These are phyloP conservation scores for Citrus trifoliata DNA, from an alignment of 345 rosid genomes.

Conservation along the genomic window DNA sequence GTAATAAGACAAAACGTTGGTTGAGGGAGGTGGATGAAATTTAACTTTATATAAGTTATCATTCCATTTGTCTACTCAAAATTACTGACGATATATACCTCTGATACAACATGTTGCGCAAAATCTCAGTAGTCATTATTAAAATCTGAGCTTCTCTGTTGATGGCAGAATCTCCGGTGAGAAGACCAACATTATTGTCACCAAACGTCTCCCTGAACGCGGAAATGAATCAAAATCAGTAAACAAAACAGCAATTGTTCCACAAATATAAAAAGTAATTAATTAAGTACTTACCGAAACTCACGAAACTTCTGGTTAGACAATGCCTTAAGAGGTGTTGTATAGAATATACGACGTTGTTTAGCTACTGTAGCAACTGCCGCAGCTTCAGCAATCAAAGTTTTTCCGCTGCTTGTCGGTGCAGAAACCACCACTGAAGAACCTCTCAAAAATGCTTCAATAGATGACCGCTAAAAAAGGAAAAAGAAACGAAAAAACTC, in stretches of 20 bases:
- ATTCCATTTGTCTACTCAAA: not conserved
- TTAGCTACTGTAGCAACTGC: constrained; percentile 85
- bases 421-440: constrained; percentile 96
- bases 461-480: constrained; percentile 59
- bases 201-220: constrained; percentile 78
- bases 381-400: constrained; percentile 95
- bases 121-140: constrained; percentile 93
- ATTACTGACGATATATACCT: constrained; percentile 41
- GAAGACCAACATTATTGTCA: constrained; percentile 82
- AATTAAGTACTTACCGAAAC: constrained; percentile 50
- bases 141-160: constrained; percentile 85
- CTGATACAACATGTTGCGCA: constrained; percentile 93
- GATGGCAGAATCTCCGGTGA: constrained; percentile 85
- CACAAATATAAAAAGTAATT: not conserved
- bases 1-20: not conserved
- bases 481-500: not conserved
- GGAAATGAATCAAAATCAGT: not conserved
- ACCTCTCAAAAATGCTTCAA: constrained; percentile 77
- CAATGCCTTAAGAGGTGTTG: constrained; percentile 95
- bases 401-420: constrained; percentile 96
- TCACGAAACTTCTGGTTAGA: constrained; percentile 97
- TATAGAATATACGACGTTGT: constrained; percentile 79
- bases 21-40: not conserved
- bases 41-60: not conserved
- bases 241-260: not conserved